phyloP scores from a whole-genome alignment of 768 basidiomycete species.

The Serendipita vermifera region DNA sequence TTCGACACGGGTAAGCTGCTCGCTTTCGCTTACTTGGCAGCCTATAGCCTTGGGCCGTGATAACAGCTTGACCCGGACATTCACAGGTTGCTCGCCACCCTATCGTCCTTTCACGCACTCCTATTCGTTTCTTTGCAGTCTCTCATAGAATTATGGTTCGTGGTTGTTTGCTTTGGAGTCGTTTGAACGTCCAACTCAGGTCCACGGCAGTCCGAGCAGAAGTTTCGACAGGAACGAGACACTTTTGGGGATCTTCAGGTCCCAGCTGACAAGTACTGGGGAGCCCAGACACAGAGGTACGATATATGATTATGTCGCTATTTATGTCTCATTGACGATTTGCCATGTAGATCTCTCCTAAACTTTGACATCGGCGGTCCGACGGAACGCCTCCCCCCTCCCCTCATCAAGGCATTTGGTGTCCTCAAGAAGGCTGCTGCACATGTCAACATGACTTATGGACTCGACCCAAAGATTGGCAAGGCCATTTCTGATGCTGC shows the following conservation, averaged over 20 bases:
- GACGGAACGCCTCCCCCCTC: slow-evolving; percentile 80
- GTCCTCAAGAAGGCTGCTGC: slow-evolving; percentile 95
- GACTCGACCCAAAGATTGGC: slow-evolving; percentile 76
- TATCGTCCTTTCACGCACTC: not conserved
- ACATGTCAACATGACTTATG: slow-evolving; percentile 78
- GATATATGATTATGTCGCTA: slow-evolving; percentile 13
- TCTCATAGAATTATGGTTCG: not conserved
- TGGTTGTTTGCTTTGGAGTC: too few relatives aligned
- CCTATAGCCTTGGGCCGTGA: too few relatives aligned
- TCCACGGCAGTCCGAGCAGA: slow-evolving; percentile 6
- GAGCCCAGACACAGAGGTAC: slow-evolving; percentile 92
- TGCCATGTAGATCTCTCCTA: slow-evolving; percentile 56
- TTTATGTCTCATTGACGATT: not conserved
- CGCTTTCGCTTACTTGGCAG: too few relatives aligned
- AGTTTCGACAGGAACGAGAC: slow-evolving; percentile 70
- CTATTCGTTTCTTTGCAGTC: not conserved
- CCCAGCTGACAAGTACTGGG: slow-evolving; percentile 84
- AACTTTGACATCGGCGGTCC: slow-evolving; percentile 99
- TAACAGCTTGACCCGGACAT: not conserved
- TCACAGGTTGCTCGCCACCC: not conserved
- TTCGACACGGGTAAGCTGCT: too few relatives aligned
- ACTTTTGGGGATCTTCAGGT: slow-evolving; percentile 94
- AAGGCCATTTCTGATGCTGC: slow-evolving; percentile 85
- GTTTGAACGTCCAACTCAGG: too few relatives aligned
- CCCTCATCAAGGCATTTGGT: slow-evolving; percentile 97